Evolutionary conservation across 176 grass and related monocot species (phyloP), one percentile per base, ranked within the genome.

Genomic region (Tillandsia leiboldiana): DNA sequence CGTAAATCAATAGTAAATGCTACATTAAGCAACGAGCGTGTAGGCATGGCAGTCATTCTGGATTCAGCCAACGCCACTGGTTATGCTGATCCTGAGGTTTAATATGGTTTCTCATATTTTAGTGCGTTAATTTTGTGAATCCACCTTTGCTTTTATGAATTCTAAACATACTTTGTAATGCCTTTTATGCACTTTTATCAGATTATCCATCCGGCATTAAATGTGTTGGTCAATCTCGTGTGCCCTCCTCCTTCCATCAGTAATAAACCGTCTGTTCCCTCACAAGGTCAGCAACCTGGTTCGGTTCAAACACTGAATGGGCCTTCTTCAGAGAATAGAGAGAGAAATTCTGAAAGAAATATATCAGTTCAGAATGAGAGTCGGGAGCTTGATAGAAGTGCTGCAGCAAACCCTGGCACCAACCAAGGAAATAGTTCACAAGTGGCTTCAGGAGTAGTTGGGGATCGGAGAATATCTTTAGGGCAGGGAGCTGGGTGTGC

Each of bases 161-260:
- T 66, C 50, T 69, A 59, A 28, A 70, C 10, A 51, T 74, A 27
- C 15, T 72, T 73, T 27, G 11, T 15, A 2, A 65, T 42, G 22
- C 66, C 11, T 22, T 81, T 50, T 9, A 12, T 14, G 53, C 64
- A 65, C 64, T 10, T 76, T 7, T 67, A 67, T 70, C 79, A 97
- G 93, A 89, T 99, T 51, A 87, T 99, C 15, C 87, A 85, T 69
- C 94, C 94, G n/a, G 84, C 94, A 51, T 79, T 99, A 75, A 87
- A 93, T 76, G 89, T 99, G 8, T 82, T 99, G 3, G 90, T 99
- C 66, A 99, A 99, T 85, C 94, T 99, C 26, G 94, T 99, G 67
- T 99, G 89, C 51, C 94, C 94, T 13, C 94, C 94, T 72, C 89
- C 94, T 75, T 92, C 94, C 68, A 90, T 99, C 68, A 99, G 94